Base-by-base conservation (phyloP, 108 stramenopile species). In the Licmophora abbreviata region DNA sequence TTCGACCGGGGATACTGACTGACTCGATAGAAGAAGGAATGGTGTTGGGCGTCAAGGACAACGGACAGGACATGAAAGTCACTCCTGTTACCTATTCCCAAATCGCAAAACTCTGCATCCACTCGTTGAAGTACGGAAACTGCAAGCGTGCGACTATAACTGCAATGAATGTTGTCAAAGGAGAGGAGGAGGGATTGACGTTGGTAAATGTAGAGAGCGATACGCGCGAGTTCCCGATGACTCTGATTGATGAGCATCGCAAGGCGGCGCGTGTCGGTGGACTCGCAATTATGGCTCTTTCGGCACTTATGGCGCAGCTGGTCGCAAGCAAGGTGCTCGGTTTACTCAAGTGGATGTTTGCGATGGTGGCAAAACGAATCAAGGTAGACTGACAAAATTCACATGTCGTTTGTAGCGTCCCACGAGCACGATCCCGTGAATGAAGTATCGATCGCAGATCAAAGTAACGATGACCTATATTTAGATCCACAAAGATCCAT, bases 21-120 rank as follows among this genome's bases (percentile, higher is more conserved):
- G 59, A n/a, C 1, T 12, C 3, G 20, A 17, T 32, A 17, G 5
- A 37, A 0, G 43, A 54, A 0, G 64, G 47, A 23, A 60, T 69
- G 31, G 47, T 46, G 9, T 46, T 74, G 40, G 61, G 56, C 12
- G 69, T 87, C 51, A 66, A 50, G 10, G 81, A 82, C 38, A 56
- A 87, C 61, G 81, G 85, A 17, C 67, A 59, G 6, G 79, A 87
- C 61, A 51, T 87, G 36, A 64, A 67, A 46, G 79, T 83, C 1
- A 29, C 73, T 0, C 38, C 73, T 32, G 73, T 83, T 0, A 48
- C 61, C 7, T 68, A 80, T 61, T 31, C 32, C 11, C 63, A 79
- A 46, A 82, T 87, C 59, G 81, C 79, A 0, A 50, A 48, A 11
- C 58, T 87, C 3, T 73, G 76, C 30, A 62, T 75, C 2, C 62